These are phyloP conservation scores for Tagetes patula DNA, from an alignment of 129 eudicot species.

Conservation along the genomic window DNA sequence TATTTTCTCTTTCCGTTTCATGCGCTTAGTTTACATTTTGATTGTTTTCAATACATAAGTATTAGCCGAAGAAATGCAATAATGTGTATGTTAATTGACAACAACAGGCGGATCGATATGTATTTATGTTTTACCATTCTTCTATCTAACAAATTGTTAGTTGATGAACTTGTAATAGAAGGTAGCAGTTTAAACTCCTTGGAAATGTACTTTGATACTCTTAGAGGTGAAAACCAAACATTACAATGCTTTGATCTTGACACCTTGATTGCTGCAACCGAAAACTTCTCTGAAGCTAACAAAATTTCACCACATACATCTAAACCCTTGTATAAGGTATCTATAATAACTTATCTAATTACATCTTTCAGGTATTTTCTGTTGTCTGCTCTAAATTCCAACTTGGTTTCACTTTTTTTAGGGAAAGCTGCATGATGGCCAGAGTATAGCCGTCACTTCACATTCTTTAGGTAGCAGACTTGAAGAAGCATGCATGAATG, in stretches of 20 bases:
- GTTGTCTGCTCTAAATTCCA: not conserved
- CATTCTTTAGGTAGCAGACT: not conserved
- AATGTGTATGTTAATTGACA: too few species aligned
- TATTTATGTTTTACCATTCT: not conserved
- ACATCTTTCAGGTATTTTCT: too few species aligned
- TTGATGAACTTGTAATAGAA: conserved; percentile 9
- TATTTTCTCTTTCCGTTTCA: not conserved
- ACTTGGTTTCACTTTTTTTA: not conserved
- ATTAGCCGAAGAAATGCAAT: too few species aligned
- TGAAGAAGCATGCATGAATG: not conserved
- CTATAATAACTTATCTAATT: not conserved
- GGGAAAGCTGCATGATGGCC: not conserved
- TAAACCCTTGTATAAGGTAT: conserved; percentile 16
- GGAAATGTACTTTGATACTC: too few species aligned
- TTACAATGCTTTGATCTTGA: conserved; percentile 3
- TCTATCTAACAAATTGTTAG: not conserved
- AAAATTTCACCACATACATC: too few species aligned
- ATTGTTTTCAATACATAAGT: too few species aligned
- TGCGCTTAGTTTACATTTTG: not conserved
- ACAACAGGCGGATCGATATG: too few species aligned
- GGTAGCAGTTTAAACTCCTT: not conserved
- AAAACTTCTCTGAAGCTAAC: conserved; percentile 15
- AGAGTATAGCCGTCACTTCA: not conserved
- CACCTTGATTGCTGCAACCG: conserved; percentile 8
- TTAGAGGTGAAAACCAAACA: not conserved